Evolutionary conservation across 768 basidiomycete genomes (phyloP), one percentile per base, ranked within the genome.

Genomic region (Hericium erinaceus): DNA sequence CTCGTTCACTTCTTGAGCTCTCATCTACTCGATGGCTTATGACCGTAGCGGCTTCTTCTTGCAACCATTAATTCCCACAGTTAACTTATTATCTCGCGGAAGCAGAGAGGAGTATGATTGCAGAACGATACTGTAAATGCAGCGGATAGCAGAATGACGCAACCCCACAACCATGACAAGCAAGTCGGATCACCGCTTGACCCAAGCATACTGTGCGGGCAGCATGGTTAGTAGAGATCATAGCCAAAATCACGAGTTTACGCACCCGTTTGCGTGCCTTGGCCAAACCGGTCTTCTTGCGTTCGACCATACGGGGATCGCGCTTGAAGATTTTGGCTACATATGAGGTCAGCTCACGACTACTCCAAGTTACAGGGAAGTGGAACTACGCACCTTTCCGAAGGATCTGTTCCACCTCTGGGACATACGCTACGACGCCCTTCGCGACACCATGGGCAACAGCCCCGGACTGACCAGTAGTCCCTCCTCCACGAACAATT

Each of bases 291-390:
- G 95, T 91, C 81, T 99, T 99, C 77, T 99, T 99, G 65, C 95
- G 80, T 74, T 99, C 95, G 33, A 97, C 95, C 91, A 95, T 91
- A 72, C 97, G 87, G 49, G 94, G 92, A 77, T 99, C 95, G 65
- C 95, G 84, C 69, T 84, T 83, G 58, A 92, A 72, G 50, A 95
- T 75, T 75, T 92, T 87, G 58, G 90, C 95, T 97, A 67, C 0
- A 60, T 58, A 44, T 7, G 7, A 33, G 18, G 20, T 40, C 37
- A 58, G 52, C 55, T 49, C 61, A 24, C 60, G 13, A 60, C 51
- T 11, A 24, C 41, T n/a, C 40, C 58, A 18, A 46, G 12, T 4
- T 15, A 39, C 12, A 4, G 7, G 33, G 33, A 33, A 33, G 33
- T 11, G 15, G 5, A 22, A 39, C 2, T 26, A 72, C 81, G 48